These are phyloP conservation scores for Lachnellula arida DNA, from an alignment of 2,329 filamentous ascomycete genomes.

Conservation along the genomic window DNA sequence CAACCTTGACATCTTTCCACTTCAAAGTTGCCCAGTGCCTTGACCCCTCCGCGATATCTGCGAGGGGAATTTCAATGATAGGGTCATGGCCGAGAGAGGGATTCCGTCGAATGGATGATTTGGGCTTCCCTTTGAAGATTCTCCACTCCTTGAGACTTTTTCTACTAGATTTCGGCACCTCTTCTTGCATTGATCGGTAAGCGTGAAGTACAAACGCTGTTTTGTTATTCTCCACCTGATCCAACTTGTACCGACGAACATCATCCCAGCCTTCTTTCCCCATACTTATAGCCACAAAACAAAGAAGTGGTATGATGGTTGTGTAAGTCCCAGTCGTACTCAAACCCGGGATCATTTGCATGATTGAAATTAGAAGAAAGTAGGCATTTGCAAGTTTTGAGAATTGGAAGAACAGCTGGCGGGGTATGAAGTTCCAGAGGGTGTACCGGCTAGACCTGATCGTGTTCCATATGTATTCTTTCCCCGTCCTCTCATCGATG, in stretches of 20 bases:
- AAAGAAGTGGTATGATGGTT: conserved; percentile 72
- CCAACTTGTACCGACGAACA: conserved; percentile 72
- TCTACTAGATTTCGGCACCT: background rate
- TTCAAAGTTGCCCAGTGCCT: conserved; percentile 47
- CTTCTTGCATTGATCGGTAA: conserved; percentile 8
- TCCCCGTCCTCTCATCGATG: conserved; percentile 73
- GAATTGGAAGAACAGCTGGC: conserved; percentile 86
- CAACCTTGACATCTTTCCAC: conserved; percentile 67
- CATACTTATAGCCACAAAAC: conserved; percentile 84
- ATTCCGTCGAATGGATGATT: background rate
- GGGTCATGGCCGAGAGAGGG: background rate
- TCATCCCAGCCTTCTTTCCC: conserved; percentile 89
- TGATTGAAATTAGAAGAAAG: conserved; percentile 79
- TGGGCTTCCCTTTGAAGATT: background rate
- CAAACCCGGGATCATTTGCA: conserved; percentile 88
- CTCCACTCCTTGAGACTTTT: background rate
- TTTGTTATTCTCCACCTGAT: conserved; percentile 81
- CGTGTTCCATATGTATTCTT: conserved; percentile 71
- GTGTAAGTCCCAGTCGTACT: conserved; percentile 86
- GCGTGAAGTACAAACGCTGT: conserved; percentile 35
- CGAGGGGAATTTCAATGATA: background rate
- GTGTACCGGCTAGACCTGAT: conserved; percentile 89
- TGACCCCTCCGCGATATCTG: conserved; percentile 3
- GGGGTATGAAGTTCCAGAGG: conserved; percentile 81
- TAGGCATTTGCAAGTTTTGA: conserved; percentile 95